These are phyloP conservation scores for Blastocystis sp. DNA, from an alignment of 352 stramenopile species.

Conservation along the genomic window DNA sequence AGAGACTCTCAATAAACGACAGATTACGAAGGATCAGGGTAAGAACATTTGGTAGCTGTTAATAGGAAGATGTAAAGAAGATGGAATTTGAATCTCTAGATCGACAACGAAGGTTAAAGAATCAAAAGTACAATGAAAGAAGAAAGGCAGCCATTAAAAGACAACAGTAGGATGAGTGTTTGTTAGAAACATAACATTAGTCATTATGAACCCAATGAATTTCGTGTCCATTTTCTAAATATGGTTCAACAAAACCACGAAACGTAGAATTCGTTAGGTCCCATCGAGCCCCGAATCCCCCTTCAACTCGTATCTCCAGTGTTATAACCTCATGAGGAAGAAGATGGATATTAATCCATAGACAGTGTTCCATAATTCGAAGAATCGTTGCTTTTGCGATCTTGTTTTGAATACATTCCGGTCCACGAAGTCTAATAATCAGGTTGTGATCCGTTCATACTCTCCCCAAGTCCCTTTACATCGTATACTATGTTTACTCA, in stretches of 20 bases:
- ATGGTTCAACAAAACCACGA: constrained; percentile 80
- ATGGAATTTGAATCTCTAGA: constrained; percentile 6
- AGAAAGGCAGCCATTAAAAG: neutral
- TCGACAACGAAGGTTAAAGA: constrained; percentile 4
- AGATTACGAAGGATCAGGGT: neutral
- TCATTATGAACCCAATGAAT: constrained; percentile 75
- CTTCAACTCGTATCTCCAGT: constrained; percentile 76
- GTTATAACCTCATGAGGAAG: constrained; percentile 76
- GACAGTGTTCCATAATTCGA: constrained; percentile 73
- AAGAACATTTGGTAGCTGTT: neutral
- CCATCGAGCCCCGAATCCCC: constrained; percentile 79
- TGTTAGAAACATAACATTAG: neutral
- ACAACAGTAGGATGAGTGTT: neutral
- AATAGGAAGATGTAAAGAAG: neutral
- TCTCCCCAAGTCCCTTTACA: constrained; percentile 77
- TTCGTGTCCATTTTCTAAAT: constrained; percentile 78
- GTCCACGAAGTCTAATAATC: constrained; percentile 72
- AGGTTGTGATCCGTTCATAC: neutral
- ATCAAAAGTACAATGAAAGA: constrained; percentile 46
- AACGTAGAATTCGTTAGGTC: constrained; percentile 73
- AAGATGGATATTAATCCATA: constrained; percentile 81
- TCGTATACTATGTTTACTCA: constrained; percentile 79
- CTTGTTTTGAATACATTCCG: constrained; percentile 77
- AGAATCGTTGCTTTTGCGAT: constrained; percentile 73
- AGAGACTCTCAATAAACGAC: neutral